Conservation (phyloP, 768 basidiomycete genomes). For the Aureoboletus auriporus region DNA sequence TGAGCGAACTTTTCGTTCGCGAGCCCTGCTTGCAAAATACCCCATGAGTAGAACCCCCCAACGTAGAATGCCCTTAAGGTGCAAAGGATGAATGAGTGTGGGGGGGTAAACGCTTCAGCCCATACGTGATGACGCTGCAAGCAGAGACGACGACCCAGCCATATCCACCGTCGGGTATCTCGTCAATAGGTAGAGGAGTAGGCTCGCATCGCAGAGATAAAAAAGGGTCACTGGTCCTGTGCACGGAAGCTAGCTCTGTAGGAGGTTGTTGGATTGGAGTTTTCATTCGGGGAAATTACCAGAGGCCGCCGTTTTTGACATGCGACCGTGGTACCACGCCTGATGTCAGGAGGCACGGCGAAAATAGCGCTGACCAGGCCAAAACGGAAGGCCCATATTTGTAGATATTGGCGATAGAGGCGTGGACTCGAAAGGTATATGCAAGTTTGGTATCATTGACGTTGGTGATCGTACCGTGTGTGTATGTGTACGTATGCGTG, state of each 20-base stretch:
- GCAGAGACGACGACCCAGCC: slow-evolving; percentile 31
- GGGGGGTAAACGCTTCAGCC: not conserved
- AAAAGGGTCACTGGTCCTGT: not conserved
- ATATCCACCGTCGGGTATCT: slow-evolving; percentile 29
- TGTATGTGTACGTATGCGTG: too few relatives aligned
- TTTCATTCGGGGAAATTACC: not conserved
- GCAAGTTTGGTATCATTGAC: too few relatives aligned
- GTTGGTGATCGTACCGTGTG: too few relatives aligned
- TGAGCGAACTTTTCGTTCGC: slow-evolving; percentile 22
- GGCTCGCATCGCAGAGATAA: not conserved
- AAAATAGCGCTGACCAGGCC: too few relatives aligned
- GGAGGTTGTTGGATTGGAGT: not conserved
- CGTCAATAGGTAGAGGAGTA: not conserved
- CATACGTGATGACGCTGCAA: slow-evolving; percentile 27
- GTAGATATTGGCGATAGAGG: too few relatives aligned
- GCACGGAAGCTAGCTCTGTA: not conserved
- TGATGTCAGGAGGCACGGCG: too few relatives aligned
- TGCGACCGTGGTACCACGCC: too few relatives aligned
- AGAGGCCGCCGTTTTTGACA: too few relatives aligned
- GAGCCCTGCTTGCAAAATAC: slow-evolving; percentile 28
- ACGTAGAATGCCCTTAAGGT: slow-evolving; percentile 22
- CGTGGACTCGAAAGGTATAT: too few relatives aligned
- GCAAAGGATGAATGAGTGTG: not conserved
- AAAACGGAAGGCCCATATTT: too few relatives aligned
- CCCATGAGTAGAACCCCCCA: slow-evolving; percentile 29